Base-by-base conservation (phyloP, 1,284 basidiomycete species). In the Microbotryum violaceum region DNA sequence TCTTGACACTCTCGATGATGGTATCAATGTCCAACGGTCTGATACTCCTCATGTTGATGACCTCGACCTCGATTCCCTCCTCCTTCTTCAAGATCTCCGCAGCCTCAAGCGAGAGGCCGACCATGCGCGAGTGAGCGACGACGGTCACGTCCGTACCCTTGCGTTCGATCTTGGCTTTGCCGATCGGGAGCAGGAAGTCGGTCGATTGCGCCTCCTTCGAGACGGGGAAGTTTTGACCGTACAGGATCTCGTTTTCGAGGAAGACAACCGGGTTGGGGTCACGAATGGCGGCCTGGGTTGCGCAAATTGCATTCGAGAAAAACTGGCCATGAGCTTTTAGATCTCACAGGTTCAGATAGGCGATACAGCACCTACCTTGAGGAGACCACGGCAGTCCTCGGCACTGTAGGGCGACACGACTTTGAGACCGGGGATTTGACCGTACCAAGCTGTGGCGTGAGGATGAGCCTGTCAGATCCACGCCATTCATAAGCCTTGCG, bases 231-330 rank as follows among this genome's bases (percentile, higher is more conserved):
- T 86, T 84, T 68, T 92, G 84, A 78, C 96, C 96, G 80, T 99
- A 98, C 75, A 98, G 78, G 83, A 99, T 91, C 79, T 99, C 96
- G 79, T 99, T 99, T 76, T 99, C 96, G 57, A 99, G 86, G 82
- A 98, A 91, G 70, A 97, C 91, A 70, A 97, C 89, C 16, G 93
- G 92, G 80, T 97, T 98, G 62, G 92, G 91, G 78, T 99, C 96
- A 56, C 96, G 91, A 75, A 99, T 97, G 45, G 96, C 94, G 61
- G 91, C 78, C 89, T 91, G 61, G 4, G 29, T 6, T 6, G 14
- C n/a, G 8, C 7, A 42, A 14, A 25, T 18, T 16, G 37, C 14
- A 42, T 45, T 33, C 18, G 20, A 18, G 23, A 50, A 4, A 8
- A 27, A 25, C 9, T 31, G 2, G 20, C 23, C 54, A 52, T 16